Conservation (phyloP, 371 early-diverging fungal species). For the Rhizomucor miehei region DNA sequence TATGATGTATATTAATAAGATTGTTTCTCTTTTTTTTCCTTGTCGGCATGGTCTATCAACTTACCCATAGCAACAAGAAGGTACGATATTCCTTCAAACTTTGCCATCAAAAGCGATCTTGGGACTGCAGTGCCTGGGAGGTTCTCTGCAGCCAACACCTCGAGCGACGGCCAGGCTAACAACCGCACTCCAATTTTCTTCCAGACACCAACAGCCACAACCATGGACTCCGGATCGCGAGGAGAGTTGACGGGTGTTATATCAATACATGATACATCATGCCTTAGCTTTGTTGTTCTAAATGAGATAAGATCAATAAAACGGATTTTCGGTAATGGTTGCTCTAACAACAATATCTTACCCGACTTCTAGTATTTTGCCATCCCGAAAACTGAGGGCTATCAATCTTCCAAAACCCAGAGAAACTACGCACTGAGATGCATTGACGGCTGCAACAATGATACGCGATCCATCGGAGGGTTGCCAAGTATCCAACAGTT, state of each 20-base stretch:
- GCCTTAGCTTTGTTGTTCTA: constrained; percentile 42
- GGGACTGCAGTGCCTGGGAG: constrained; percentile 66
- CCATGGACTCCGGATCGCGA: constrained; percentile 26
- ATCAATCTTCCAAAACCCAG: constrained; percentile 56
- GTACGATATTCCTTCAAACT: constrained; percentile 72
- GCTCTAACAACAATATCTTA: constrained; percentile 17
- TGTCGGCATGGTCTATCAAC: too few species aligned
- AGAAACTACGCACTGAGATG: constrained; percentile 65
- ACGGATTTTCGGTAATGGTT: background rate
- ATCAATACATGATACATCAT: constrained; percentile 77
- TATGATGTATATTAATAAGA: background rate
- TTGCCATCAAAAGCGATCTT: constrained; percentile 74
- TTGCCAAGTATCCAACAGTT: constrained; percentile 53
- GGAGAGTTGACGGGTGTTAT: constrained; percentile 51
- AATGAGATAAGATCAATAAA: background rate
- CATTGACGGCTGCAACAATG: constrained; percentile 61
- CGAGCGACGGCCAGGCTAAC: constrained; percentile 58
- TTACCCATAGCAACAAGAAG: constrained; percentile 78
- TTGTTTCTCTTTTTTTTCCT: too few species aligned
- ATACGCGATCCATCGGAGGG: constrained; percentile 47
- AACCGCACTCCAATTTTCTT: constrained; percentile 62
- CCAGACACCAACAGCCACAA: constrained; percentile 81
- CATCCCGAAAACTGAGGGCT: constrained; percentile 53
- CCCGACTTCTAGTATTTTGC: constrained; percentile 44
- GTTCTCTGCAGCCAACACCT: constrained; percentile 44